Evolutionary conservation across 768 basidiomycete species (phyloP), one percentile per base, ranked within the genome.

Genomic region (Melanogaster broomeanus): DNA sequence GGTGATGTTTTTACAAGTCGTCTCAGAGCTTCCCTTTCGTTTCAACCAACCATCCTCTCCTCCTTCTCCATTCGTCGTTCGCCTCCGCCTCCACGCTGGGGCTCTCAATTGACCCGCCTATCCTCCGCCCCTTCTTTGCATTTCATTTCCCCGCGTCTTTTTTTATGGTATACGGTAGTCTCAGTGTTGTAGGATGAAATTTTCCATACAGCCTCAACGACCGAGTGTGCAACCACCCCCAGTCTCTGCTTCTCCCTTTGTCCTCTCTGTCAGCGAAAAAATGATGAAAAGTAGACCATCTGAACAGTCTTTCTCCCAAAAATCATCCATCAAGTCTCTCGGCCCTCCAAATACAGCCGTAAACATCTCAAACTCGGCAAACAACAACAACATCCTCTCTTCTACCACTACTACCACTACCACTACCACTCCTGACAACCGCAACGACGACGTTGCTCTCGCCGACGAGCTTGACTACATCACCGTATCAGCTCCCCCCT

Each of bases 381-480:
- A 47, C 42, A 45, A 45, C 42, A 45, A 45, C 39, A 51, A 39
- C 38, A 73, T 38, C 53, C 49, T 11, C 58, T 21, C 60, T 52
- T 55, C 65, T 51, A 62, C 55, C 57, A 62, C 73, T 66, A 74
- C 72, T 59, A 74, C 74, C 54, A 77, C 81, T 58, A 72, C 83
- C 73, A 80, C 80, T 63, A 81, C 12, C 31, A 31, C 66, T 35
- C 16, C 68, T 49, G 71, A 67, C 56, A 66, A 65, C 57, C 58
- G 61, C 59, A 55, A 59, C 38, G 25, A 53, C 44, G 57, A 53
- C 13, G 42, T 54, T 30, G 59, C 70, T 16, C 82, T 88, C 50
- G 82, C 82, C 24, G 84, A 88, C 72, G 85, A 87, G 64, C 78
- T 86, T 48, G 86, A 88, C 75, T 90, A 87, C 70, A 86, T 88